A percentile compares a stretch with the other conserved stretches of the same genome.
Conservation (phyloP, 225 moss, liverwort and hornwort genomes). For the Sphagnum tenellum region DNA sequence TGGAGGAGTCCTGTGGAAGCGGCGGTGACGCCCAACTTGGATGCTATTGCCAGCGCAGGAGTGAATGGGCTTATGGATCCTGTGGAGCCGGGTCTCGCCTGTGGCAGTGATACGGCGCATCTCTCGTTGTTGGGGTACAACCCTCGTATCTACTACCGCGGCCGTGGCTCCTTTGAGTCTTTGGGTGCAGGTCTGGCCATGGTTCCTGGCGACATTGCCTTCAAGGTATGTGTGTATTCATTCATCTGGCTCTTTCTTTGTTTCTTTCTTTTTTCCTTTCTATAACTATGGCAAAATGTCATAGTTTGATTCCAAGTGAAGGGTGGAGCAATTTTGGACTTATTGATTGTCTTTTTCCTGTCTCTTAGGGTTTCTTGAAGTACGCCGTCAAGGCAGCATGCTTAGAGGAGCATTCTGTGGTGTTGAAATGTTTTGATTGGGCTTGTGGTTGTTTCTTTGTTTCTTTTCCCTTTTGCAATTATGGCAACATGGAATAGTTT, state of each 20-base stretch:
- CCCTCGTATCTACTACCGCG: slow-evolving; percentile 75
- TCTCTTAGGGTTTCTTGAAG: too few relatives aligned
- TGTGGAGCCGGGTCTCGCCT: slow-evolving; percentile 90
- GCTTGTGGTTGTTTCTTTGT: too few relatives aligned
- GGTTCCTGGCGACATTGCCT: slow-evolving; percentile 99
- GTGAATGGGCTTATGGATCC: slow-evolving; percentile 95
- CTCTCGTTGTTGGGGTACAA: slow-evolving; percentile 81
- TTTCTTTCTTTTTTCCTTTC: background rate
- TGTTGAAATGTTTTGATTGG: too few relatives aligned
- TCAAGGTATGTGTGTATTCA: slow-evolving; percentile 48
- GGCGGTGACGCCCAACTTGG: slow-evolving; percentile 74
- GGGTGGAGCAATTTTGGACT: too few relatives aligned
- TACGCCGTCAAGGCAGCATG: too few relatives aligned
- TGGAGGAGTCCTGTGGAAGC: slow-evolving; percentile 75
- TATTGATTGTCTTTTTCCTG: too few relatives aligned
- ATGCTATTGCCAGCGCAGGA: slow-evolving; percentile 79
- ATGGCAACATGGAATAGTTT: too few relatives aligned
- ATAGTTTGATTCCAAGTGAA: too few relatives aligned
- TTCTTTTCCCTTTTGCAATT: too few relatives aligned
- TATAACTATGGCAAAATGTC: too few relatives aligned
- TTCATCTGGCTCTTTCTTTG: background rate
- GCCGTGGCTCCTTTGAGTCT: slow-evolving; percentile 95
- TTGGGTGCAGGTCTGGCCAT: slow-evolving; percentile 89
- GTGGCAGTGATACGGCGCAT: slow-evolving; percentile 96
- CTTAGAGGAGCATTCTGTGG: too few relatives aligned